Conservation (phyloP, 2,329 filamentous ascomycete genomes). For the Aspergillus nomiae region DNA sequence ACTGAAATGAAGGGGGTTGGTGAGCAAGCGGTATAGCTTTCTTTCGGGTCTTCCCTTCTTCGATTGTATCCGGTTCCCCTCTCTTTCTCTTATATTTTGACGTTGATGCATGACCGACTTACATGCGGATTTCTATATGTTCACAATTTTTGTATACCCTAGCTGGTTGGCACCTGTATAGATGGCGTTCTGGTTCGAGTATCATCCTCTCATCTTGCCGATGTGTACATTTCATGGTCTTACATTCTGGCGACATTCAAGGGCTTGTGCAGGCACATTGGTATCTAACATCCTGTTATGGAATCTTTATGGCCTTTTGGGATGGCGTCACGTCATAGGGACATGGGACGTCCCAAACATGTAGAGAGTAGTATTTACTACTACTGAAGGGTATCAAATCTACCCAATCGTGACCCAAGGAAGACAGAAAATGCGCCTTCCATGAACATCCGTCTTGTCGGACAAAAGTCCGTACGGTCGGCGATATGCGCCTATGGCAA, state of each 20-base stretch:
- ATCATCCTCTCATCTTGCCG: conserved; percentile 7
- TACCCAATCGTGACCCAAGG: neutral
- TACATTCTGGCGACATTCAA: conserved; percentile 1
- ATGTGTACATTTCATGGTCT: neutral
- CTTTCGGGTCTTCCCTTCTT: conserved; percentile 4
- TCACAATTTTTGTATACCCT: conserved; percentile 31
- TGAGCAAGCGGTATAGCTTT: conserved; percentile 32
- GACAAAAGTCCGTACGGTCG: conserved; percentile 4
- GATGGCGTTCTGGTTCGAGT: conserved; percentile 30
- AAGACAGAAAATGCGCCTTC: conserved; percentile 2
- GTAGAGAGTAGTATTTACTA: neutral
- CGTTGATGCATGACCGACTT: neutral
- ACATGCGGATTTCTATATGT: conserved; percentile 1
- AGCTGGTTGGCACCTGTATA: conserved; percentile 32
- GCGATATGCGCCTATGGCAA: conserved; percentile 14
- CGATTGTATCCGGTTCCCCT: conserved; percentile 9
- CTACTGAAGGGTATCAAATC: neutral
- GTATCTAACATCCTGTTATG: neutral
- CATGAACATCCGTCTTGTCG: neutral
- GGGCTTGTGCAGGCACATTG: conserved; percentile 9
- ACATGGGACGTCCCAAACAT: neutral
- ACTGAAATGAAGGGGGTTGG: conserved; percentile 33
- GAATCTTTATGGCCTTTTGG: neutral
- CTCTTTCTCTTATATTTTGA: conserved; percentile 8
- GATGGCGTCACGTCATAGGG: neutral